Conservation (phyloP, 495 filamentous ascomycete species). For the Endocarpon pusillum region DNA sequence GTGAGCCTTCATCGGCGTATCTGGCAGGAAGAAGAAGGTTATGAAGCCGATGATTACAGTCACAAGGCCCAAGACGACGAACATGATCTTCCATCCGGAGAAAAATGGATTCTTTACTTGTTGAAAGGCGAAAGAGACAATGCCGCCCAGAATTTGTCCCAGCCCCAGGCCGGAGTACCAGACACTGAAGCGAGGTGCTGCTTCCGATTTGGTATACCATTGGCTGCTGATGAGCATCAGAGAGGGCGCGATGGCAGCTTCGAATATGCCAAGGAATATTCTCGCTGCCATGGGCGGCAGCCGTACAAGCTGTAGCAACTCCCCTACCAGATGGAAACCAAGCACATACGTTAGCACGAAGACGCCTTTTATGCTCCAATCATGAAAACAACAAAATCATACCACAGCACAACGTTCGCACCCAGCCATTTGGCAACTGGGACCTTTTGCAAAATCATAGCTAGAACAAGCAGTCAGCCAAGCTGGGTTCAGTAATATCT, state of each 20-base stretch:
- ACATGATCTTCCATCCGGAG: constrained; percentile 43
- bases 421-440: constrained; percentile 38
- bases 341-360: too few relatives aligned
- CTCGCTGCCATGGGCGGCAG: constrained; percentile 27
- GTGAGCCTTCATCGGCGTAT: constrained; percentile 31
- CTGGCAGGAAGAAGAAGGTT: constrained; percentile 33
- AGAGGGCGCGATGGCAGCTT: constrained; percentile 42
- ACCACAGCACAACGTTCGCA: constrained; percentile 32
- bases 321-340: too few relatives aligned
- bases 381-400: too few relatives aligned
- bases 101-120: constrained; percentile 27
- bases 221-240: constrained; percentile 30
- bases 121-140: constrained; percentile 45
- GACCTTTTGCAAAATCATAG: constrained; percentile 27
- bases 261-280: constrained; percentile 49
- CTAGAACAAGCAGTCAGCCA: too few relatives aligned
- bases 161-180: constrained; percentile 51
- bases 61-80: constrained; percentile 38
- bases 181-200: constrained; percentile 40
- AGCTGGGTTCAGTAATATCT: too few relatives aligned
- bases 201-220: constrained; percentile 47
- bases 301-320: constrained; percentile 34
- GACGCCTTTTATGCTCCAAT: too few relatives aligned
- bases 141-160: constrained; percentile 44
- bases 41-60: constrained; percentile 33